Conservation (phyloP, 768 basidiomycete species). For the Boletus rubescentipes region DNA sequence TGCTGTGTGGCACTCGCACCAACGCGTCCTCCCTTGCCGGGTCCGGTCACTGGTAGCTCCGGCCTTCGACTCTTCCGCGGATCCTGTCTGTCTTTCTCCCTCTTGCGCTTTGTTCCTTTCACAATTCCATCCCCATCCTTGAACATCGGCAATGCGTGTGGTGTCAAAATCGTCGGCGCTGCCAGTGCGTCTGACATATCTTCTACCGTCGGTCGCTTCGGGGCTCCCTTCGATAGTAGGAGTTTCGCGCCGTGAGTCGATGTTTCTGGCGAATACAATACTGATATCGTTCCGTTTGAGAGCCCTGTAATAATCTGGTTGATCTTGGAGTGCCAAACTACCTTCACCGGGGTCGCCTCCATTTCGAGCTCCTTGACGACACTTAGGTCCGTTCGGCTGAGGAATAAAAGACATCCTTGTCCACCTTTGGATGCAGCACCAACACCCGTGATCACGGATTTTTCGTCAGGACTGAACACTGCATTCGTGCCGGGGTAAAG, state of each 20-base stretch:
- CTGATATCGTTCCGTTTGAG: conserved; percentile 83
- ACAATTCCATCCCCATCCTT: conserved; percentile 71
- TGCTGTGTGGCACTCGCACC: conserved; percentile 98
- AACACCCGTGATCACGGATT: conserved; percentile 81
- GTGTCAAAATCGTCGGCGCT: conserved; percentile 87
- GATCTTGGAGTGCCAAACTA: conserved; percentile 95
- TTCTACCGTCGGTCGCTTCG: conserved; percentile 77
- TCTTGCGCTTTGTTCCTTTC: conserved; percentile 79
- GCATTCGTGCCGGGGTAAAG: conserved; percentile 93
- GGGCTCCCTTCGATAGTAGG: conserved; percentile 81
- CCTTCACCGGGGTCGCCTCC: conserved; percentile 82
- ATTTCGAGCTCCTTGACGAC: conserved; percentile 66
- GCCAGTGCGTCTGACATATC: conserved; percentile 87
- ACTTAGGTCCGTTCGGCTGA: conserved; percentile 69
- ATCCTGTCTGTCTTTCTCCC: conserved; percentile 86
- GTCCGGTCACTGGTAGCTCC: conserved; percentile 89
- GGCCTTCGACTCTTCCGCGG: conserved; percentile 91
- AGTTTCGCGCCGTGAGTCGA: conserved; percentile 94
- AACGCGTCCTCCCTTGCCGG: conserved; percentile 90
- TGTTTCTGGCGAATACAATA: conserved; percentile 88
- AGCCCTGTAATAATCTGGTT: conserved; percentile 92
- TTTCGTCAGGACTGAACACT: conserved; percentile 93
- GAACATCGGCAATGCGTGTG: conserved; percentile 91
- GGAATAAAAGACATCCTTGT: conserved; percentile 69
- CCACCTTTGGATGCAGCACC: conserved; percentile 66